Conservation (phyloP, 345 rosid genomes). For the Salix purpurea region DNA sequence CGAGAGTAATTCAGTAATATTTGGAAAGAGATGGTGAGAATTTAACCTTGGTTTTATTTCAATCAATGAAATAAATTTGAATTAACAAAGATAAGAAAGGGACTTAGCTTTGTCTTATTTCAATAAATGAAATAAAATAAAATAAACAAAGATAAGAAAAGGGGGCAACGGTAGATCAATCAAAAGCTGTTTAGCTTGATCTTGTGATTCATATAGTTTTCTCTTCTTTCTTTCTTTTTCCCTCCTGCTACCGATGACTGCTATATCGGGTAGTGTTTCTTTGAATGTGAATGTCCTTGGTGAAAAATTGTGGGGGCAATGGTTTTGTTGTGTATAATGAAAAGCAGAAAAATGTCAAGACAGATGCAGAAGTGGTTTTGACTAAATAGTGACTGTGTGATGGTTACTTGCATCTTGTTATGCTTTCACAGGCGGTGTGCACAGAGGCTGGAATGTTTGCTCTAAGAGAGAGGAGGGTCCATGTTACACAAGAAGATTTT, state of each 20-base stretch:
- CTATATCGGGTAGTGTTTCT: neutral
- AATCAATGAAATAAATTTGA: neutral
- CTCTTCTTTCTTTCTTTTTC: neutral
- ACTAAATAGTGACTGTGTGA: neutral
- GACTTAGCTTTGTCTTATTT: neutral
- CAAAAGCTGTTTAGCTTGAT: neutral
- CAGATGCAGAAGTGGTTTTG: neutral
- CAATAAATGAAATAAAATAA: neutral
- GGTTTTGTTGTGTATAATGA: neutral
- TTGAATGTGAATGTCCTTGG: neutral
- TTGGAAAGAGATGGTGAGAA: neutral
- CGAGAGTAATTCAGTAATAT: neutral
- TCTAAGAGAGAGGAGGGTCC: conserved; percentile 91
- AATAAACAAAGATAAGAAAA: neutral
- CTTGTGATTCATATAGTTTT: neutral
- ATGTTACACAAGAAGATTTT: conserved; percentile 97
- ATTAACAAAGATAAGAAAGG: neutral
- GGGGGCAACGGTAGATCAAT: neutral
- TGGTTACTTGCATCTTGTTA: conserved; percentile 5
- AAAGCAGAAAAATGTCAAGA: neutral
- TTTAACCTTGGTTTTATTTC: neutral
- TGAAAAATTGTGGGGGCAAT: neutral
- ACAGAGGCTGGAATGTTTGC: conserved; percentile 99
- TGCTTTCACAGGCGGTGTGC: conserved; percentile 77
- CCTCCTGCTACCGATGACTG: neutral